These are phyloP conservation scores for Polytrichum commune DNA, from an alignment of 225 moss, liverwort and hornwort genomes.

Conservation along the genomic window DNA sequence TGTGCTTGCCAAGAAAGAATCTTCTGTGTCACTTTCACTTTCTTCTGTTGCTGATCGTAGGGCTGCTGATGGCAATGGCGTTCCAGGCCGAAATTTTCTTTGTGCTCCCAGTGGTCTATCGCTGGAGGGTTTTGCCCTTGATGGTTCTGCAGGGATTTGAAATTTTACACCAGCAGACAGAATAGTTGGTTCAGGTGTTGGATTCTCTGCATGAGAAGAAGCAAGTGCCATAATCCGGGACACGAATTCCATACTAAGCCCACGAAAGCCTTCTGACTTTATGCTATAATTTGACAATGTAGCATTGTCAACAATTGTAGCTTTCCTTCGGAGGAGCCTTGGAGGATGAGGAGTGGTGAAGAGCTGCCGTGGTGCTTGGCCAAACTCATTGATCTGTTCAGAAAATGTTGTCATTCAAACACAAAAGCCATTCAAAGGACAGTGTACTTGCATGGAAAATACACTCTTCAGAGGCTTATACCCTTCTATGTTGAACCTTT, in stretches of 20 bases:
- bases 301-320: conserved; percentile 45
- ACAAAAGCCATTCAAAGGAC: too few species aligned
- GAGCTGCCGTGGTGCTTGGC: conserved; percentile 91
- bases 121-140: conserved; percentile 9
- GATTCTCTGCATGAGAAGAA: conserved; percentile 38
- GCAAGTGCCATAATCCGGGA: conserved; percentile 90
- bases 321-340: conserved; percentile 55
- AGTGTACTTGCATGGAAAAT: too few species aligned
- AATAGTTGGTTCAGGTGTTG: conserved; percentile 17
- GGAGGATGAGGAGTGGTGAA: conserved; percentile 74
- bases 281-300: conserved; percentile 54
- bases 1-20: conserved; percentile 13
- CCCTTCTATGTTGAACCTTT: too few species aligned
- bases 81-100: conserved; percentile 44
- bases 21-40: conserved; percentile 40
- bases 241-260: conserved; percentile 83
- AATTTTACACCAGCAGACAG: conserved; percentile 23
- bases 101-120: conserved; percentile 17
- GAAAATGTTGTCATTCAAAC: conserved; percentile 10
- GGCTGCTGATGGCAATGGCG: conserved; percentile 38
- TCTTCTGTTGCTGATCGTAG: conserved; percentile 11
- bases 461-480: too few species aligned
- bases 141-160: conserved; percentile 18
- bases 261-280: conserved; percentile 69
- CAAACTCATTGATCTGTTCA: conserved; percentile 94